phyloP scores from a whole-genome alignment of 2,329 filamentous ascomycete genomes.

The Eutypa lata region DNA sequence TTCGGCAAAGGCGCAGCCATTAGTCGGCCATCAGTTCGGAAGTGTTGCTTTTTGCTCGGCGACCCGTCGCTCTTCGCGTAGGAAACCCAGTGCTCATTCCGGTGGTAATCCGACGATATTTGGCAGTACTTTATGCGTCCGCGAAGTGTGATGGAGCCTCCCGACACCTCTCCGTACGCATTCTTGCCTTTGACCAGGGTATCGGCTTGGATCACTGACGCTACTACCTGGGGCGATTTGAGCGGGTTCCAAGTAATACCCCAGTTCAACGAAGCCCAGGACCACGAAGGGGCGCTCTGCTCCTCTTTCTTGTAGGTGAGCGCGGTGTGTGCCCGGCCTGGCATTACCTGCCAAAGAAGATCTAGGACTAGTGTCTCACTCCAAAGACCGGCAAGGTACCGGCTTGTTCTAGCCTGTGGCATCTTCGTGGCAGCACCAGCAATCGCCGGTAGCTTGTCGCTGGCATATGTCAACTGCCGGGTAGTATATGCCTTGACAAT shows the following conservation, averaged over 20 bases:
- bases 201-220: slow-evolving; percentile 4
- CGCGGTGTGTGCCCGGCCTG: slow-evolving; percentile 6
- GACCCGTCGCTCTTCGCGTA: slow-evolving; percentile 7
- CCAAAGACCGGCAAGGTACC: slow-evolving; percentile 12
- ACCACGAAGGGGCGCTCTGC: slow-evolving; percentile 10
- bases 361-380: slow-evolving; percentile 13
- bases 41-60: slow-evolving; percentile 8
- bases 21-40: slow-evolving; percentile 11
- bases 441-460: slow-evolving; percentile 14
- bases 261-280: slow-evolving; percentile 12
- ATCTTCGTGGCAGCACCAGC: slow-evolving; percentile 10
- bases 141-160: slow-evolving; percentile 8
- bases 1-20: slow-evolving; percentile 5
- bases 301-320: slow-evolving; percentile 10
- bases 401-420: slow-evolving; percentile 7
- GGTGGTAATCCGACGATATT: slow-evolving; percentile 7
- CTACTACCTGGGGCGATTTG: slow-evolving; percentile 2
- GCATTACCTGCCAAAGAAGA: slow-evolving; percentile 13
- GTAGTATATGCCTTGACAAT: slow-evolving; percentile 13
- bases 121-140: slow-evolving; percentile 11
- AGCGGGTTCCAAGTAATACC: slow-evolving; percentile 7
- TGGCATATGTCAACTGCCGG: slow-evolving; percentile 11
- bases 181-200: slow-evolving; percentile 8
- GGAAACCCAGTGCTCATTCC: slow-evolving; percentile 8
- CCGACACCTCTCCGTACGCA: slow-evolving; percentile 11